Evolutionary conservation across 352 stramenopile species (phyloP).

Genomic region (Globisporangium carolinianum): DNA sequence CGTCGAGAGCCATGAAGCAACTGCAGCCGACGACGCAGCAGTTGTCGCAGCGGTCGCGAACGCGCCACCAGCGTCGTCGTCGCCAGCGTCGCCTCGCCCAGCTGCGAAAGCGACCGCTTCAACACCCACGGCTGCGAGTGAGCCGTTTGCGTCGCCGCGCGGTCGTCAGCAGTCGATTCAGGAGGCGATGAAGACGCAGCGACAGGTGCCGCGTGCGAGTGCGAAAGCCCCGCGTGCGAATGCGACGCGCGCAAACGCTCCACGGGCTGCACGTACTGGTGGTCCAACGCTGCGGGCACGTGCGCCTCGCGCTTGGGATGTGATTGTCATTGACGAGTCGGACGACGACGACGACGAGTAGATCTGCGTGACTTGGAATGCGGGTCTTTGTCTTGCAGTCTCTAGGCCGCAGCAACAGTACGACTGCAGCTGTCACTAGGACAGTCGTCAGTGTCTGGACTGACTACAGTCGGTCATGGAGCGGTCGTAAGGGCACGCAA

Average conservation of each 20-base stretch:
- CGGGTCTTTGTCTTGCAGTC: not conserved
- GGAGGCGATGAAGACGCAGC: constrained; percentile 13
- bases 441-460: too few species aligned
- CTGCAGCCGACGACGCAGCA: too few species aligned
- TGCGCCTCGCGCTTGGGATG: constrained; percentile 41
- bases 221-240: not conserved
- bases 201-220: not conserved
- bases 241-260: constrained; percentile 11
- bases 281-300: constrained; percentile 10
- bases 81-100: not conserved
- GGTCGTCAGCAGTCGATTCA: constrained; percentile 22
- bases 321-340: constrained; percentile 80
- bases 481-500: too few species aligned
- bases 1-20: too few species aligned
- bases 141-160: constrained; percentile 7
- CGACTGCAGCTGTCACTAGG: too few species aligned
- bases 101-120: not conserved
- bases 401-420: too few species aligned
- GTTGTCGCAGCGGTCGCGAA: too few species aligned
- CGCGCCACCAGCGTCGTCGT: not conserved
- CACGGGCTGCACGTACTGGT: not conserved
- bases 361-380: not conserved
- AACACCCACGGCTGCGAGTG: constrained; percentile 5
- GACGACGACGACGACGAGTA: constrained; percentile 40
- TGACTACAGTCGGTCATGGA: too few species aligned